Base-by-base conservation (phyloP, 306 rosid genomes). In the Glycine latifolia region DNA sequence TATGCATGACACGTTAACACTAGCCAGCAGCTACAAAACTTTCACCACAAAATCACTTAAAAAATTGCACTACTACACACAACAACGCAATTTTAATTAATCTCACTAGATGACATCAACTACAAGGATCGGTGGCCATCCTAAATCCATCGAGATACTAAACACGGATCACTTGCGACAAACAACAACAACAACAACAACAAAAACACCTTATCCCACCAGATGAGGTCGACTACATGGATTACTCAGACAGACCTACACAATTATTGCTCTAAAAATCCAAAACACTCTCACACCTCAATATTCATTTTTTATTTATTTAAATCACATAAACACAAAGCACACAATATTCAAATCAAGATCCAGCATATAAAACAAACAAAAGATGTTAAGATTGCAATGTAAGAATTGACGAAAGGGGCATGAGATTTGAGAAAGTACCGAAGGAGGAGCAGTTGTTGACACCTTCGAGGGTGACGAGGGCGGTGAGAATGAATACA, bases 381-480 rank as follows among this genome's bases (percentile, higher is more conserved):
- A 26, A 26, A 26, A 26, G 31, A 26, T 26, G 5, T 3, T 37
- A 73, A 62, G n/a, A 53, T 59, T 14, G 69, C 6, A 58, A 33
- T 67, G 44, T 37, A 37, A 55, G 52, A 63, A n/a, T 6, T 5
- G 61, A n/a, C 3, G 4, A 15, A 7, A 55, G 26, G 5, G 31
- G 44, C 1, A 0, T 43, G 47, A 43, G 47, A 56, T 20, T 58
- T 10, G 85, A 60, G 74, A 26, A 26, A 14, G 7, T 14, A 95
- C 99, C 99, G 68, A 96, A 91, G 71, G 99, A 93, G 84, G 99
- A 94, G 89, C 99, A 96, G 89, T 96, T 93, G 92, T 96, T 96
- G 97, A 94, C 99, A 89, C 99, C 99, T 93, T 96, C 99, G 71
- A 96, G 99, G 84, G 99, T 96, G 81, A 96, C 98, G 84, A 96